Percentiles rank a stretch among this genome's conserved stretches.
Conservation (phyloP, 345 rosid genomes). For the Gossypium herbaceum region DNA sequence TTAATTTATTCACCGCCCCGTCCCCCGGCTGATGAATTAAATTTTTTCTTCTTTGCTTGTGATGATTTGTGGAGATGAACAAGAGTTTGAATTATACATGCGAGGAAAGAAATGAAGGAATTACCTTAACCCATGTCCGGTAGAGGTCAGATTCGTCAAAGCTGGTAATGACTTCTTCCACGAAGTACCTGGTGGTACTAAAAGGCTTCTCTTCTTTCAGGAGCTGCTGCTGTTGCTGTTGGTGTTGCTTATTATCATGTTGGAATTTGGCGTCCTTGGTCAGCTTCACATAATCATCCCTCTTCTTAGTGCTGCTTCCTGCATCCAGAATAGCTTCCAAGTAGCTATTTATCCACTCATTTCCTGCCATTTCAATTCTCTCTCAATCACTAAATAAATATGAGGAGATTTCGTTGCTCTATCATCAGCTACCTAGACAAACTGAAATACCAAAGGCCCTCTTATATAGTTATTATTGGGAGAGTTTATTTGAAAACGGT, state of each 20-base stretch:
- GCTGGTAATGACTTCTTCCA: conserved; percentile 79
- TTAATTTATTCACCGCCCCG: neutral
- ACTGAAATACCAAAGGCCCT: neutral
- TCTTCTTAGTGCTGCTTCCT: conserved; percentile 49
- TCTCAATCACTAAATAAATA: neutral
- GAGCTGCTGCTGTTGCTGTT: neutral
- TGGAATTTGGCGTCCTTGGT: conserved; percentile 42
- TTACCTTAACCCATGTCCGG: conserved; percentile 68
- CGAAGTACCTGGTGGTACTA: conserved; percentile 77
- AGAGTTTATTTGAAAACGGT: neutral
- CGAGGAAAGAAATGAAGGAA: too few species aligned
- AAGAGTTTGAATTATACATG: too few species aligned
- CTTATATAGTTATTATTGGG: neutral
- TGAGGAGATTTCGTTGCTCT: neutral
- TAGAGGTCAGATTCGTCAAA: conserved; percentile 84
- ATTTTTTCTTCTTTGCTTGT: too few species aligned
- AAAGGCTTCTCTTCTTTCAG: conserved; percentile 49
- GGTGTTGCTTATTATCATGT: conserved; percentile 14
- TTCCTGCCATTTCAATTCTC: conserved; percentile 51
- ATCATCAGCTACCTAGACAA: neutral
- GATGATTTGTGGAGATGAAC: too few species aligned
- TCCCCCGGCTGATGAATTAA: neutral
- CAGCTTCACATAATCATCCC: conserved; percentile 39
- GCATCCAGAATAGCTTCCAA: conserved; percentile 82
- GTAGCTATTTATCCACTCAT: conserved; percentile 89